Conservation (phyloP, 345 rosid genomes). For the Chamaenerion angustifolium region DNA sequence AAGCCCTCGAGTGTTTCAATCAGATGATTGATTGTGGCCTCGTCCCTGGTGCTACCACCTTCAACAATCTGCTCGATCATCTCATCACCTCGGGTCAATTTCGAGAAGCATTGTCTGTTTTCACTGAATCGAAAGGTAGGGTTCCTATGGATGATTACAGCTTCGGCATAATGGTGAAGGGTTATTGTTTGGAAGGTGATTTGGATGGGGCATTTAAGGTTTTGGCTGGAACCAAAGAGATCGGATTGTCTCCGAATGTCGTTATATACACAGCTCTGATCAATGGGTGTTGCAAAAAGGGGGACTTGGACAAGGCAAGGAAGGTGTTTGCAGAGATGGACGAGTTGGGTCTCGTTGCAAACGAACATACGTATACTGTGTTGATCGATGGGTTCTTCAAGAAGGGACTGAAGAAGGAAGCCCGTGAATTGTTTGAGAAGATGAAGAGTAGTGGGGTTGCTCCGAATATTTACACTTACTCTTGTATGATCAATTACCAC, state of each 20-base stretch:
- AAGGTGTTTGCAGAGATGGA: slow-evolving; percentile 37
- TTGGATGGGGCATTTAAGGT: slow-evolving; percentile 30
- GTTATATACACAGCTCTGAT: slow-evolving; percentile 64
- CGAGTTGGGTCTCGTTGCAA: slow-evolving; percentile 45
- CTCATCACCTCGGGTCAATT: slow-evolving; percentile 25
- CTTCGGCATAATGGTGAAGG: slow-evolving; percentile 61
- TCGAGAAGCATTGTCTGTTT: slow-evolving; percentile 31
- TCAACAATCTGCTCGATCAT: slow-evolving; percentile 32
- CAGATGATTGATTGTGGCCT: slow-evolving; percentile 38
- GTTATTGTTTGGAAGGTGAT: slow-evolving; percentile 50
- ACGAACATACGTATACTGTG: slow-evolving; percentile 57
- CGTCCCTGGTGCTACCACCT: slow-evolving; percentile 23
- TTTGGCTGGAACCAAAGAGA: slow-evolving; percentile 28
- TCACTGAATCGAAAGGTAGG: slow-evolving; percentile 17
- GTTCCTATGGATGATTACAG: slow-evolving; percentile 42
- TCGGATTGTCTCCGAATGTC: slow-evolving; percentile 41
- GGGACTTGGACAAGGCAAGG: slow-evolving; percentile 39
- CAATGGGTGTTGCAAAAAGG: slow-evolving; percentile 68
- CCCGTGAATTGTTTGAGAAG: slow-evolving; percentile 42
- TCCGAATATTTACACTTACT: slow-evolving; percentile 48
- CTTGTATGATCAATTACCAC: slow-evolving; percentile 37
- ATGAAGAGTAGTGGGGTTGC: slow-evolving; percentile 41
- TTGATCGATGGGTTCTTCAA: slow-evolving; percentile 59
- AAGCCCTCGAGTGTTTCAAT: slow-evolving; percentile 30
- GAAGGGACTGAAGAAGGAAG: slow-evolving; percentile 41